Conservation (phyloP, 768 basidiomycete genomes). For the Leccinum imitatum region DNA sequence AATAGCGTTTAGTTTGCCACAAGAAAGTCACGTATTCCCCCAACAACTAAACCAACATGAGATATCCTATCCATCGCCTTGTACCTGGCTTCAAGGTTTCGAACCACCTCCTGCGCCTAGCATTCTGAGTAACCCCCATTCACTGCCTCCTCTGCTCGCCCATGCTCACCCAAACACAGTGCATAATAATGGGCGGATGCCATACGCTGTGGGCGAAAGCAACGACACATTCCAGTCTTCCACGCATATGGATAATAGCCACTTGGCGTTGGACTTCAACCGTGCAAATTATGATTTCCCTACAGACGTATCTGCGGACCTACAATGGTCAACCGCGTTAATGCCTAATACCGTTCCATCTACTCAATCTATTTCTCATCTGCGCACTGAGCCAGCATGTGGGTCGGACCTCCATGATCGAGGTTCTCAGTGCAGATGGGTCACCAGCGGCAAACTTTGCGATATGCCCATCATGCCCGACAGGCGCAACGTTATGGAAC, state of each 20-base stretch:
- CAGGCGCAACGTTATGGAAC: constrained; percentile 19
- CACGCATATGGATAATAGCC: neutral
- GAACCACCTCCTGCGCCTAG: neutral
- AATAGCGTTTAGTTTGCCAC: neutral
- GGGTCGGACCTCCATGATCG: neutral
- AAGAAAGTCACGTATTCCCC: too few species aligned
- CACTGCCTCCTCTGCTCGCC: neutral
- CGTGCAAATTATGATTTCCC: neutral
- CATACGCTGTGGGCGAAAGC: neutral
- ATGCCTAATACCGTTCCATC: neutral
- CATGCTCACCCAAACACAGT: neutral
- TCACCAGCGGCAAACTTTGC: constrained; percentile 8
- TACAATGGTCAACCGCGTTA: neutral
- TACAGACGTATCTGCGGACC: neutral
- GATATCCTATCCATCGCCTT: neutral
- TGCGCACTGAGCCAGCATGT: neutral
- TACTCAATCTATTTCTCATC: neutral
- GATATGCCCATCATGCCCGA: neutral
- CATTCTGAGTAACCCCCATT: neutral
- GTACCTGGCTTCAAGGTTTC: neutral
- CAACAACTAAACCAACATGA: neutral
- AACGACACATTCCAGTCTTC: neutral
- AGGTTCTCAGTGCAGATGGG: constrained; percentile 15
- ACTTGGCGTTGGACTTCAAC: neutral
- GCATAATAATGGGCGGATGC: neutral